Conservation (phyloP, 2,329 filamentous ascomycete species). For the Calonectria montana region DNA sequence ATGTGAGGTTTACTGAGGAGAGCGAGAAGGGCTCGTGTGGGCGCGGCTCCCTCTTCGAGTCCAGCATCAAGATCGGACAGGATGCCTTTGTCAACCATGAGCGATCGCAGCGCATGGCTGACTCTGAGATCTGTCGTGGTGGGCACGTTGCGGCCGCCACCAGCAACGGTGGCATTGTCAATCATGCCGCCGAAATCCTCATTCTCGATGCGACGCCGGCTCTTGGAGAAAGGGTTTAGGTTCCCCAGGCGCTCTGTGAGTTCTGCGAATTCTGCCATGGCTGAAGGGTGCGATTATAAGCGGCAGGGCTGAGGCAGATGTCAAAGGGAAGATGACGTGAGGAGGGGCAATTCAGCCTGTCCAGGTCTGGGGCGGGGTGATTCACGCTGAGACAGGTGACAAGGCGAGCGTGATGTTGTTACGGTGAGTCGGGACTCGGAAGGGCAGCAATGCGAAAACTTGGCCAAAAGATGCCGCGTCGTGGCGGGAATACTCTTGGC, state of each 20-base stretch:
- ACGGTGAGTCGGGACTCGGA: not conserved
- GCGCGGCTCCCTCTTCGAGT: constrained; percentile 51
- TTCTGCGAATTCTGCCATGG: constrained; percentile 44
- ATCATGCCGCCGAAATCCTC: constrained; percentile 50
- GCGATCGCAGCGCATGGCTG: constrained; percentile 67
- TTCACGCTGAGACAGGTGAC: not conserved
- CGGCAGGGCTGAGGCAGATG: constrained; percentile 11
- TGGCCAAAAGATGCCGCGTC: not conserved
- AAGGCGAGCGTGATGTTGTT: not conserved
- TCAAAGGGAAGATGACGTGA: constrained; percentile 24
- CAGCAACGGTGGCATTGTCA: constrained; percentile 60
- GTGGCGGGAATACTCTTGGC: constrained; percentile 5
- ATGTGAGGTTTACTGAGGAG: constrained; percentile 69
- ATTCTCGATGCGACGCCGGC: constrained; percentile 41
- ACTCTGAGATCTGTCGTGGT: constrained; percentile 66
- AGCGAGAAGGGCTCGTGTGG: constrained; percentile 57
- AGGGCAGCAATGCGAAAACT: not conserved
- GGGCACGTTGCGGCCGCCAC: constrained; percentile 68
- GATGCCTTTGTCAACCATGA: constrained; percentile 64
- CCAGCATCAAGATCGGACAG: constrained; percentile 61
- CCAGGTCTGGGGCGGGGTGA: constrained; percentile 20
- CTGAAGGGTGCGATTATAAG: not conserved
- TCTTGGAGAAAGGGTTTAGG: constrained; percentile 47
- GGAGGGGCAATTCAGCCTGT: constrained; percentile 20
- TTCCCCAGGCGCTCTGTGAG: constrained; percentile 43